A percentile compares a stretch with the other conserved stretches of the same genome.
Conservation (phyloP, 2,329 filamentous ascomycete genomes). For the Fusarium sp. region DNA sequence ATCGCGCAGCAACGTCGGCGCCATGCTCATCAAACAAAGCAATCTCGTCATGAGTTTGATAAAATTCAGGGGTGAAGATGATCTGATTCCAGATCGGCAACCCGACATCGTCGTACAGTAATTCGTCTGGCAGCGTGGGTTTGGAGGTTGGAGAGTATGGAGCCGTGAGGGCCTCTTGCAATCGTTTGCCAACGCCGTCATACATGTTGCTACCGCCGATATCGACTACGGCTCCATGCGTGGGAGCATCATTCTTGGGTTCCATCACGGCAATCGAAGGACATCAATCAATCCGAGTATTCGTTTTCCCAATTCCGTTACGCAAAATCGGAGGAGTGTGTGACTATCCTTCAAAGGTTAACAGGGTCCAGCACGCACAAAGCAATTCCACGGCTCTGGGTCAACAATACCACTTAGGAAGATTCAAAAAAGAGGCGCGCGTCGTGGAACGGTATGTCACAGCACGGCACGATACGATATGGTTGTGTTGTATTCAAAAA, state of each 20-base stretch:
- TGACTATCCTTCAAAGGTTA: conserved; percentile 7
- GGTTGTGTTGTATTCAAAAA: neutral
- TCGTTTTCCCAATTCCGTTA: neutral
- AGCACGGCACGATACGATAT: conserved; percentile 1
- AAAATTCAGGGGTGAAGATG: conserved; percentile 52
- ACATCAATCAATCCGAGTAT: neutral
- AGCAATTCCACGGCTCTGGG: conserved; percentile 2
- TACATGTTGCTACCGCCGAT: conserved; percentile 52
- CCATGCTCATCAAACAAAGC: conserved; percentile 49
- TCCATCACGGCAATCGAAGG: conserved; percentile 19
- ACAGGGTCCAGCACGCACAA: conserved; percentile 6
- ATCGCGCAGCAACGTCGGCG: conserved; percentile 45
- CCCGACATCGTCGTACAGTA: conserved; percentile 52
- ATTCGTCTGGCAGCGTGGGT: conserved; percentile 51
- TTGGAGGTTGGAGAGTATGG: conserved; percentile 37
- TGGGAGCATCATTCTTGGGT: conserved; percentile 20
- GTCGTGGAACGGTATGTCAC: neutral
- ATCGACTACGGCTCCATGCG: conserved; percentile 49
- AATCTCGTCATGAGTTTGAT: conserved; percentile 54
- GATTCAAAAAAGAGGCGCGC: neutral
- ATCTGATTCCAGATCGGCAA: conserved; percentile 54
- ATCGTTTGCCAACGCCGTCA: conserved; percentile 39
- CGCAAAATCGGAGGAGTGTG: neutral
- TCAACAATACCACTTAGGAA: neutral
- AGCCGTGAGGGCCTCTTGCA: conserved; percentile 41